phyloP scores from a whole-genome alignment of 176 grass and related monocot species.

The Panicum miliaceum region DNA sequence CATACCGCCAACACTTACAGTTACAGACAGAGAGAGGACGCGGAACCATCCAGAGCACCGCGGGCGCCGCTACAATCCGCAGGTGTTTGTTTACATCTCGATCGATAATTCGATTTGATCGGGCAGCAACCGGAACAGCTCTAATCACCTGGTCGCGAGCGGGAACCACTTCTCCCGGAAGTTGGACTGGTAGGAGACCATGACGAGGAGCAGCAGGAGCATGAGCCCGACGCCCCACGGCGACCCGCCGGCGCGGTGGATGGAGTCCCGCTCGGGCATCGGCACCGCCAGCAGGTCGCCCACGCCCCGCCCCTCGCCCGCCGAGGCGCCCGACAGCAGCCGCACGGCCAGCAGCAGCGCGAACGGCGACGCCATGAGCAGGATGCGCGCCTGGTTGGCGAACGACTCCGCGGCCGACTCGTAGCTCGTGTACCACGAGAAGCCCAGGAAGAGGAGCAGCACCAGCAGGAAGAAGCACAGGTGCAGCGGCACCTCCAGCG shows the following conservation, averaged over 20 bases:
- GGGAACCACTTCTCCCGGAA: constrained; percentile 79
- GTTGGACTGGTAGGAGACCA: constrained; percentile 78
- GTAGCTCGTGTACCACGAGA: constrained; percentile 75
- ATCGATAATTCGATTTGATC: not conserved
- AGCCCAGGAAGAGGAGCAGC: constrained; percentile 57
- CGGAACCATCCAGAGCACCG: not conserved
- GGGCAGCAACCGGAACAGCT: not conserved
- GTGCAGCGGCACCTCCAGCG: constrained; percentile 60
- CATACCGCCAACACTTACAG: not conserved
- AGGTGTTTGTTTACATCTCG: not conserved
- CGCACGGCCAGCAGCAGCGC: constrained; percentile 65
- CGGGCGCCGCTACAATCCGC: not conserved
- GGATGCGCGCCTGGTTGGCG: constrained; percentile 41
- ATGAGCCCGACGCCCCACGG: constrained; percentile 71
- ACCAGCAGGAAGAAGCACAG: constrained; percentile 71
- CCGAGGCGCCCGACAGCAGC: constrained; percentile 41
- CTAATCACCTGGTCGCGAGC: constrained; percentile 30
- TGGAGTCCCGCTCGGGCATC: constrained; percentile 56
- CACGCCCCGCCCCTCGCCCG: not conserved
- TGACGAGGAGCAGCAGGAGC: constrained; percentile 66
- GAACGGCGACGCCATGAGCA: constrained; percentile 59
- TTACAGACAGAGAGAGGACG: not conserved
- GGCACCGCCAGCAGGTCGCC: constrained; percentile 48
- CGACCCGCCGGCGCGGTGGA: constrained; percentile 70
- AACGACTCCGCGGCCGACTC: constrained; percentile 55